Base-by-base conservation (phyloP, 179 eudicot genomes). In the Carnegiea gigantea region DNA sequence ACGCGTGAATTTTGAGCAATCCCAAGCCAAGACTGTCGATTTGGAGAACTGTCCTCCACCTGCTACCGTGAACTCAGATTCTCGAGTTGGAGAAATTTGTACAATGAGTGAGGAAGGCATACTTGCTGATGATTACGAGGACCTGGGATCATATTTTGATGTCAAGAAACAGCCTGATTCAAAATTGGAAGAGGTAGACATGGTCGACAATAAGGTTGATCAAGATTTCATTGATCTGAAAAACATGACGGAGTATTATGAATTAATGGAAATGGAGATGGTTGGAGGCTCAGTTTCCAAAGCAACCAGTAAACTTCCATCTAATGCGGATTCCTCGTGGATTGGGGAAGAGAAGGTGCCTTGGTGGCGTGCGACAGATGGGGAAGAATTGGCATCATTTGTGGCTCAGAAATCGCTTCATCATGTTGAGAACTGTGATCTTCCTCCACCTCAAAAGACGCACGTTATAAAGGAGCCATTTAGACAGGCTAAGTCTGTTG, bases 311-410 rank as follows among this genome's bases (percentile, higher is more conserved):
- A 84, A 90, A 51, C 54, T 82, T 59, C 86, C 87, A 80, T 90
- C 86, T 48, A 86, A 84, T 43, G 64, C 84, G 0, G 92, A 86
- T 53, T 83, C 73, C 46, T 70, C 92, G 82, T 88, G 90, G 95
- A 77, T 83, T 68, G 91, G 86, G n/a, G 88, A 81, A 43, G 91
- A 85, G 79, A 91, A 90, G 84, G 83, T 85, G 81, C 97, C 95
- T 33, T 94, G 98, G 98, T 95, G 98, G 98, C 94, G 94, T 46
- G 89, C 83, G 76, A 87, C 94, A 0, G 98, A 95, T 75, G 87
- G 81, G 74, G 92, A 91, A 57, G 95, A 92, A 73, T 82, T 94
- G 83, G 98, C 97, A 74, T 88, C 91, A 1, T 90, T 92, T 33
- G 98, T 95, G 77, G 91, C 98, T 4, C 93, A 91, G 75, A 93